Evolutionary conservation across 352 stramenopile species (phyloP), one percentile per base, ranked within the genome.

Genomic region (Pythium plurisporium): DNA sequence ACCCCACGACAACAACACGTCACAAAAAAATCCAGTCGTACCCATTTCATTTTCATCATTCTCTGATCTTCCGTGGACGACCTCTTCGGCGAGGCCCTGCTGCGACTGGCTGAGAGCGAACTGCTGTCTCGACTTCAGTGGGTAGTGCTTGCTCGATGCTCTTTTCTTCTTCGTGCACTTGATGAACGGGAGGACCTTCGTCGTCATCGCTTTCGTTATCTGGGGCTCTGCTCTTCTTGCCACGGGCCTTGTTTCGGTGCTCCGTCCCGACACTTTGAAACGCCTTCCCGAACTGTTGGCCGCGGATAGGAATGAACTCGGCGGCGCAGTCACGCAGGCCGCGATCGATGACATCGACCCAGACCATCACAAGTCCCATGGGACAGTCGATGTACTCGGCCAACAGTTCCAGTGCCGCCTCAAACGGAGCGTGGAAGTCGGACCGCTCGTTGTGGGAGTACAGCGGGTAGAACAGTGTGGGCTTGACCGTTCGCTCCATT

Each of bases 321-420:
- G 15, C 19, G n/a, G 26, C 29, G 10, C 53, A 47, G 12, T 59
- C 20, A 0, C 44, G 47, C n/a, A 69, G 22, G 7, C 43, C 36
- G n/a, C 45, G 14, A 34, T 69, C 61, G 26, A 69, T 55, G 0
- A 46, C 27, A 8, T 60, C 41, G 6, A 44, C 36, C 53, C 61
- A 55, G 1, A 34, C 48, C 19, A 90, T 40, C 20, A 90, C 70
- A 5, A 64, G 45, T 4, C 54, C 65, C 19, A 89, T 82, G 4
- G 82, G 70, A 10, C 59, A 47, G 48, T 89, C 69, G 17, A 90
- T 72, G 67, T 92, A 86, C 45, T 79, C 69, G 40, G 68, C 79
- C 30, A 92, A 42, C 27, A 89, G 36, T 51, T 80, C 70, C n/a
- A 92, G 52, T 34, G 85, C 63, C 44, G 73, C 64, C 62, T 90